Evolutionary conservation across 2,329 filamentous ascomycete genomes (phyloP), one percentile per base, ranked within the genome.

Genomic region (Chalaropsis thielavioides): DNA sequence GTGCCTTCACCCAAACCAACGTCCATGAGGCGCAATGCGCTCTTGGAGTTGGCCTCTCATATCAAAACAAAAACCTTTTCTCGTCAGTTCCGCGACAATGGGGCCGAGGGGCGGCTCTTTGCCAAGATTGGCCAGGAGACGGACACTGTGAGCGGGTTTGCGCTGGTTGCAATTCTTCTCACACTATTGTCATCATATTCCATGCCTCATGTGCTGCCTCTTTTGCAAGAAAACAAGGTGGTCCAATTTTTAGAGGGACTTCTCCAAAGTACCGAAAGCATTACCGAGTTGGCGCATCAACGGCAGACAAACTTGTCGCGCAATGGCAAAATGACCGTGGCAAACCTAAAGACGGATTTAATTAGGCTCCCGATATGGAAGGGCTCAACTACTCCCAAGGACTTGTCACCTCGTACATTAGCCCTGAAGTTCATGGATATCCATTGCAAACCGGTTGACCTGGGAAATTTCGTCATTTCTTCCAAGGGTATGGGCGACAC

Each of bases 71-170:
- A 85, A 70, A 78, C 77, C 0, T 91, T 89, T 69, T 77, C 83
- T 35, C 78, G 79, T 19, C 85, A 88, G 68, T 91, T 96, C 70
- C 80, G 88, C 22, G 86, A 91, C 68, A 86, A 90, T 69, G 83
- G 84, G 6, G 83, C 88, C 65, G 88, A 90, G 68, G 81, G 84
- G 64, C 82, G 81, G 38, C 77, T 96, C 17, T 81, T 90, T 63
- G 78, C 81, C 56, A 81, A 82, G 51, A 77, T 88, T 10, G 79
- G 78, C 0, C 77, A 78, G 61, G 83, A 87, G 70, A 74, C 78
- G 1, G 87, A 91, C 71, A 69, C 80, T 24, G 75, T 87, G 43
- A 80, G 80, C 62, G 84, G 84, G 6, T 88, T 87, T 70, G 76
- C 84, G 1, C 78, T 90, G 15, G 74, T 82, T n/a, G 81, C 83